Base-by-base conservation (phyloP, 441 rosid genomes). In the Geranium incanum region DNA sequence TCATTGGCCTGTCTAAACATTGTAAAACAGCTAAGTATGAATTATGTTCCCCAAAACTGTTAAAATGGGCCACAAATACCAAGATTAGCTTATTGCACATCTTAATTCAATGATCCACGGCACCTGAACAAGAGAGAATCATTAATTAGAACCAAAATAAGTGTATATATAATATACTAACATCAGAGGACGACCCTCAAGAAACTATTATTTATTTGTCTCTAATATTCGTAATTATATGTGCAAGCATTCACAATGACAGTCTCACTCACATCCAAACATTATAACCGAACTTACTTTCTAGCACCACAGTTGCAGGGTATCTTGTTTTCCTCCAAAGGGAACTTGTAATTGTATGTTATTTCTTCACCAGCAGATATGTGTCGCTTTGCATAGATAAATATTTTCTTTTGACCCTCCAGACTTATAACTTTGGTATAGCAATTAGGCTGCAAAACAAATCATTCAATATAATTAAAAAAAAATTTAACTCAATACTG, bases 251-350 rank as follows among this genome's bases (percentile, higher is more conserved):
- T 15, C 0, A 28, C 18, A 13, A 15, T 36, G 36, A 2, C 19
- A 66, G 11, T 15, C 9, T 28, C 21, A 71, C n/a, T 8, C 38
- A 75, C 18, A 73, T 55, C 15, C 45, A 50, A 43, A 67, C 68
- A 65, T 45, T 57, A 11, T 55, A 69, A 50, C 65, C 60, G 33
- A 79, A 73, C 95, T 91, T 84, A 93, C 97, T 86, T 95, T 80
- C 74, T 88, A 11, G 97, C 85, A 82, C 97, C 89, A 81, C 99
- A 95, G 85, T 91, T 88, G 85, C 99, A 95, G 18, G 98, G 99
- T 50, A 93, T 95, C 79, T 95, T 95, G 76, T 89, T 82, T 72
- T 91, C 98, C 82, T 93, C 99, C 84, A 95, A 78, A 8, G 98
- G 99, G 80, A 95, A 93, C 77, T 91, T 95, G 88, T 93, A 95